phyloP scores from a whole-genome alignment of 139 green algal genomes.

The Trebouxia sp. region DNA sequence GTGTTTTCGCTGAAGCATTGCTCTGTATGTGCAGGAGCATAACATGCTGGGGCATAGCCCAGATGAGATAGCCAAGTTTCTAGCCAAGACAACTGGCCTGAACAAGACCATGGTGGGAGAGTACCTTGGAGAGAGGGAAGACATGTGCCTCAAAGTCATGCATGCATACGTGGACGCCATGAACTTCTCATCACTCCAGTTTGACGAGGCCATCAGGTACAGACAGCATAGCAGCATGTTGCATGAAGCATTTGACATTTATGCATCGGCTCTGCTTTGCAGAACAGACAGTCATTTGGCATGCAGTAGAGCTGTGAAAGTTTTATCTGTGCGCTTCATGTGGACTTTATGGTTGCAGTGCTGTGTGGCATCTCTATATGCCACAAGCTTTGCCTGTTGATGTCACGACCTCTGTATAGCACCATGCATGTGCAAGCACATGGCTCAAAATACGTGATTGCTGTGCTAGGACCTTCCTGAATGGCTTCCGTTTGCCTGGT shows the following conservation, averaged over 20 bases:
- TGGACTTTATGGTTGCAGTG: no score
- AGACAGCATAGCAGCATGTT: not conserved
- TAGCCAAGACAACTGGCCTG: conserved; percentile 67
- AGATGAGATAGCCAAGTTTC: conserved; percentile 59
- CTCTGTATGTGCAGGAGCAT: conserved; percentile 65
- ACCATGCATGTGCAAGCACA: no score
- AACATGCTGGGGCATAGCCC: conserved; percentile 75
- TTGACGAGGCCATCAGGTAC: conserved; percentile 91
- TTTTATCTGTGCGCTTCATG: no score
- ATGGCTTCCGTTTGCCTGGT: conserved; percentile 87
- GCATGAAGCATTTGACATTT: no score
- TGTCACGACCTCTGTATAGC: no score
- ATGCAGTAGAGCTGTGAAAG: no score
- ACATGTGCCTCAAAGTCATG: conserved; percentile 93
- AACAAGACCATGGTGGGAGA: conserved; percentile 95
- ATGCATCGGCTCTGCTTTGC: no score
- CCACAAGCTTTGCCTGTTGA: no score
- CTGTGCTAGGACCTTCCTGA: conserved; percentile 59
- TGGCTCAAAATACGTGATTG: no score
- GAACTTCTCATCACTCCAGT: conserved; percentile 84
- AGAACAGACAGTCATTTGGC: no score
- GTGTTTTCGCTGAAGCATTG: no score
- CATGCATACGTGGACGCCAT: conserved; percentile 95
- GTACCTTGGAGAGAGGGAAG: conserved; percentile 95
- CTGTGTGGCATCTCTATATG: no score